Evolutionary conservation across 768 basidiomycete genomes (phyloP), one percentile per base, ranked within the genome.

Genomic region (Phylloporus arenicola): DNA sequence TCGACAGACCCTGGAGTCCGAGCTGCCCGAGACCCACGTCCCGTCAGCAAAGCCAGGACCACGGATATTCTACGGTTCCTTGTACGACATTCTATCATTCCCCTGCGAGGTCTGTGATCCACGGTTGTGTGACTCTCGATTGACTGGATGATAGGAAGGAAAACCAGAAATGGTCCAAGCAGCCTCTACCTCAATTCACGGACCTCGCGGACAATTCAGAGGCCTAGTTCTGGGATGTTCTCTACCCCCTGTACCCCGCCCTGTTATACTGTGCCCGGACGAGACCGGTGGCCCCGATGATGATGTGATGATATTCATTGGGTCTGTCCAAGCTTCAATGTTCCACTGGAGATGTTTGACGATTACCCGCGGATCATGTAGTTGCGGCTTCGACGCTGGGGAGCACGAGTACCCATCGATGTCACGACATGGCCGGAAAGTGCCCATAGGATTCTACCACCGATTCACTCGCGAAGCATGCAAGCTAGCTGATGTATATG

Each of bases 351-450:
- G 3, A 30, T 24, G 24, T 10, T 47, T 12, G n/a, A 54, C 29
- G 8, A 16, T 17, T 7, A 8, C 16, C 11, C 3, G 24, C 30
- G 19, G 19, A 19, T 12, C 12, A 14, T 22, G 27, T 55, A 94
- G 92, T 57, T 91, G 89, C 54, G 95, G 95, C 1, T 92, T 97
- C 71, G 95, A 99, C 57, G 94, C 94, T 0, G 90, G 85, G 45
- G 88, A 93, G 62, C 92, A 96, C 60, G 95, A 99, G 62, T 83
- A 86, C 54, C 72, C 80, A 12, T 84, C 82, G 3, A 99, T 99
- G 95, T 92, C 90, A 22, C 75, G 95, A 14, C 94, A 99, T 63
- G 78, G 81, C 33, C 83, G 92, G n/a, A 86, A 86, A 54, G 91
- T 97, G 0, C 94, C 94, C 0, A 75, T 83, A 0, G 81, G 83